Conservation (phyloP, 345 rosid species). For the Lepidium africanum region DNA sequence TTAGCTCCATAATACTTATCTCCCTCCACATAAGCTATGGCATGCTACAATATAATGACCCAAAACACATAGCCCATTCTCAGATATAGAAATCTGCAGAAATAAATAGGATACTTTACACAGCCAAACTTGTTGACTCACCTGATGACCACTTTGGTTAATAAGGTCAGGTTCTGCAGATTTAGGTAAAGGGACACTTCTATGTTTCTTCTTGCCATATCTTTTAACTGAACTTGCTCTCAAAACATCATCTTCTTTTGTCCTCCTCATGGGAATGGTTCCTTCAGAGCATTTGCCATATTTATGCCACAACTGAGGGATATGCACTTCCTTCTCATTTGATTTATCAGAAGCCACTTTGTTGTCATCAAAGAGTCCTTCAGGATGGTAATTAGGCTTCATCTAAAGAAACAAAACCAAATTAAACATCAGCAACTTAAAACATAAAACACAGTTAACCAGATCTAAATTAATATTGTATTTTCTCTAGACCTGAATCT, state of each 20-base stretch:
- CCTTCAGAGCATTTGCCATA: conserved; percentile 70
- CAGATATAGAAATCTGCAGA: conserved; percentile 1
- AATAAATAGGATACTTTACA: not conserved
- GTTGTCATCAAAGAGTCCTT: conserved; percentile 72
- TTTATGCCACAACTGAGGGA: conserved; percentile 73
- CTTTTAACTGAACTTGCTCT: conserved; percentile 94
- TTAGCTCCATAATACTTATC: conserved; percentile 88
- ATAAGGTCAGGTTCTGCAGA: conserved; percentile 83
- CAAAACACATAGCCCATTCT: not conserved
- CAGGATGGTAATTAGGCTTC: conserved; percentile 87
- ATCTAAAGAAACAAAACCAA: conserved; percentile 33
- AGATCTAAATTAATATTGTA: not conserved
- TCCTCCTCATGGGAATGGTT: conserved; percentile 85
- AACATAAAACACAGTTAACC: not conserved
- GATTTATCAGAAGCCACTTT: conserved; percentile 44
- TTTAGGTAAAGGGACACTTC: conserved; percentile 73
- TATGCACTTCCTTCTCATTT: conserved; percentile 45
- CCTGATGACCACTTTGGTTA: conserved; percentile 92
- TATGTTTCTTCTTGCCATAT: conserved; percentile 83
- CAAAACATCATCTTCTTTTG: conserved; percentile 74
- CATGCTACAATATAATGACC: conserved; percentile 55
- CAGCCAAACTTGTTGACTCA: conserved; percentile 12
- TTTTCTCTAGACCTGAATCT: conserved; percentile 64
- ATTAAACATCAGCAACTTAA: not conserved
- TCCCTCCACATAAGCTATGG: conserved; percentile 91